Base-by-base conservation (phyloP, 139 green algal species). In the Micractinium sp. region DNA sequence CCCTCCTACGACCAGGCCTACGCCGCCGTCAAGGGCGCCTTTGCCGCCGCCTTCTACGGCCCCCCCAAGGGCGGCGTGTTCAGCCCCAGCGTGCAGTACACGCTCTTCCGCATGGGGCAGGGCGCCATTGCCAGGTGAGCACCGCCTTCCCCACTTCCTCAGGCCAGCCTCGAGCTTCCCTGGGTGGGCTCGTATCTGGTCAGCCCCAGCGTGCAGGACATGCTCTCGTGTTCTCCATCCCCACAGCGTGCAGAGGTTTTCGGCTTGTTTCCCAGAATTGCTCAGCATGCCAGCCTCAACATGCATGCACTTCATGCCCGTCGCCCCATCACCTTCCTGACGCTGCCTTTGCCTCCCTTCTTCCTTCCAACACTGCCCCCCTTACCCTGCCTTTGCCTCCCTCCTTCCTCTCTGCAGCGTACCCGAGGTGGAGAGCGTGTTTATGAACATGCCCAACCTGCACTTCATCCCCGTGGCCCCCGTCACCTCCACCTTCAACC, bases 391-490 rank as follows among this genome's bases (percentile, higher is more conserved):
- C 16, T 4, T 76, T 35, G 18, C 66, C 66, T 31, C n/a, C 73
- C 9, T 41, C 12, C 25, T 31, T 81, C 27, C 61, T n/a, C 13
- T 25, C 82, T 79, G 66, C 84, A 91, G 85, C 56, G 91, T 95
- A 22, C 87, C 92, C 12, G 90, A 96, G 89, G 90, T 97, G 20
- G 95, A 97, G n/a, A 93, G 74, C 3, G 91, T 99, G 20, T 98
- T 95, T 86, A 91, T 99, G 27, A 98, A 97, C 90, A 94, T 99
- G 93, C 98, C 98, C 87, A 99, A 99, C 93, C 89, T 99, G 23
- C 98, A 99, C 92, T 99, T 99, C 92, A 60, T 99, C 15, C 98
- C 98, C 16, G 95, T 93, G 88, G 91, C 86, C 20, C 89, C 89
- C 13, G 93, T 96, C 74, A 92, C 91, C 81, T 85, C 86, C 85